phyloP scores from a whole-genome alignment of 345 rosid species.

The Moricandia moricandioides region DNA sequence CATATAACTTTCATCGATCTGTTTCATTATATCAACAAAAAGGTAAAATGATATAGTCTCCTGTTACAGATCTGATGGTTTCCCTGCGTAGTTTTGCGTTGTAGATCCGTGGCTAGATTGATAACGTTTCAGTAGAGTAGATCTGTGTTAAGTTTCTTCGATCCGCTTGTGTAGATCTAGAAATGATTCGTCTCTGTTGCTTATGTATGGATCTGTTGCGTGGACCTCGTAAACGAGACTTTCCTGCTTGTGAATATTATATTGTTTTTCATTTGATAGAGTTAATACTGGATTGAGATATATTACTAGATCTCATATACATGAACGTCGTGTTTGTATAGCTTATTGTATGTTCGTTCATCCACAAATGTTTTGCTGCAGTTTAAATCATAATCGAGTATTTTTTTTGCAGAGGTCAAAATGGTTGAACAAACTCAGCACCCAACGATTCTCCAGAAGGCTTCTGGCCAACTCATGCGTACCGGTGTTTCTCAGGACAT shows the following conservation, averaged over 20 bases:
- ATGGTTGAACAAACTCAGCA: conserved; percentile 80
- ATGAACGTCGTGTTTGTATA: neutral
- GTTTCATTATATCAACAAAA: neutral
- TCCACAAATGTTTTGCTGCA: neutral
- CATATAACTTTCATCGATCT: neutral
- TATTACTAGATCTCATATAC: neutral
- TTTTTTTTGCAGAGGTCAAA: conserved; percentile 42
- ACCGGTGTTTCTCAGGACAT: conserved; percentile 50
- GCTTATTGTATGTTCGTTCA: neutral
- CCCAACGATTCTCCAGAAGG: conserved; percentile 68
- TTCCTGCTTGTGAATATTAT: neutral
- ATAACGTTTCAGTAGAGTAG: neutral
- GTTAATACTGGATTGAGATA: neutral
- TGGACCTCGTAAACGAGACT: neutral
- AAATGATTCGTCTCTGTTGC: neutral
- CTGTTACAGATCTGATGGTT: conserved; percentile 1
- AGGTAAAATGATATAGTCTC: conserved; percentile 14
- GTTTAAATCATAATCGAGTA: neutral
- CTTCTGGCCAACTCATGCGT: conserved; percentile 56
- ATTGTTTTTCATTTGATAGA: neutral
- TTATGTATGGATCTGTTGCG: conserved; percentile 18
- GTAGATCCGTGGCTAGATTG: neutral
- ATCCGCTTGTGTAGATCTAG: neutral
- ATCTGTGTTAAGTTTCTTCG: conserved; percentile 10
- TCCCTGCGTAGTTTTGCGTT: neutral